Conservation (phyloP, 2,329 filamentous ascomycete species). For the Ploettnerulaceae sp. region DNA sequence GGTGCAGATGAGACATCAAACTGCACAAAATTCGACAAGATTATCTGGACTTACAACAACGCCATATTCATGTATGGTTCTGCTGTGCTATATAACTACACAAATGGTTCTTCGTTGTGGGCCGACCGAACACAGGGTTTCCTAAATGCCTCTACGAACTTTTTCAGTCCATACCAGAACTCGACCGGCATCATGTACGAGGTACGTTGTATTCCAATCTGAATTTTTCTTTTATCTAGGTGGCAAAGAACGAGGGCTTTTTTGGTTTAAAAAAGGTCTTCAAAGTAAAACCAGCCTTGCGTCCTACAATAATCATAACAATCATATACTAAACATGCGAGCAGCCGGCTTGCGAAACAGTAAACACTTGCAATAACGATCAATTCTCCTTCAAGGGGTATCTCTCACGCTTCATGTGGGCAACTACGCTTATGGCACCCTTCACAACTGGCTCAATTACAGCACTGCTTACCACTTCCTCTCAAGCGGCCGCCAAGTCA, state of each 20-base stretch:
- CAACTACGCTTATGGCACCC: constrained; percentile 52
- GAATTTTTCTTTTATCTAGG: too few species aligned
- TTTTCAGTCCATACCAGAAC: constrained; percentile 49
- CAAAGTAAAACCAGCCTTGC: too few species aligned
- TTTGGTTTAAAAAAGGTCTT: too few species aligned
- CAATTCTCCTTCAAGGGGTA: constrained; percentile 66
- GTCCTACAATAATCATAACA: too few species aligned
- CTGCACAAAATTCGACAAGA: constrained; percentile 47
- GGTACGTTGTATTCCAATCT: too few species aligned
- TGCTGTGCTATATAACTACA: constrained; percentile 59
- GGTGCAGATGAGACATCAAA: constrained; percentile 49
- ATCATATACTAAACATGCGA: too few species aligned
- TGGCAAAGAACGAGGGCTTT: too few species aligned
- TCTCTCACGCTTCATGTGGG: constrained; percentile 59
- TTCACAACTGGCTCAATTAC: constrained; percentile 46
- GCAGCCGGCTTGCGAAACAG: constrained; percentile 58
- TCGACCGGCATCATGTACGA: constrained; percentile 54
- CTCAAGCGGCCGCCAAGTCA: constrained; percentile 49
- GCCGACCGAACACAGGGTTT: constrained; percentile 47
- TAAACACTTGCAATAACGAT: constrained; percentile 54
- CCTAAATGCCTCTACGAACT: constrained; percentile 46
- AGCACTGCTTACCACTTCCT: constrained; percentile 46
- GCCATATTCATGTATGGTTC: constrained; percentile 63
- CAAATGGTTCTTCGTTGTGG: constrained; percentile 48
- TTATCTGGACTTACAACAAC: constrained; percentile 61